Base-by-base conservation (phyloP, 495 filamentous ascomycete genomes). In the Penicillium tannophilum region DNA sequence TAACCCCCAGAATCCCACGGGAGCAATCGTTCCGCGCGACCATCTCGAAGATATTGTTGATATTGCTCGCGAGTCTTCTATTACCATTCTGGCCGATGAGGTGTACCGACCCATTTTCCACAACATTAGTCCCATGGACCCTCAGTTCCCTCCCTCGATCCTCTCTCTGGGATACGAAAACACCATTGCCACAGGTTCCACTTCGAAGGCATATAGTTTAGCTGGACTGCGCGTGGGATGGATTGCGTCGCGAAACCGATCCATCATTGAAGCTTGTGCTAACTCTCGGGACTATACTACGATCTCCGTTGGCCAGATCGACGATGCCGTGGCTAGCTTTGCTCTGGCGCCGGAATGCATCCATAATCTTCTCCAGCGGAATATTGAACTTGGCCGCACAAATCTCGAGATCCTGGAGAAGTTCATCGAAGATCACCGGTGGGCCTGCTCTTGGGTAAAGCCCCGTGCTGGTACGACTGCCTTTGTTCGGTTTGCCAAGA, bases 81-180 rank as follows among this genome's bases (percentile, higher is more conserved):
- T 94, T 55, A 86, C 79, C 28, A 74, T 96, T 20, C 77, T 92
- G 51, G 82, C 85, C 5, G 92, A 96, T 63, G 92, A 97, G 72
- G 92, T 95, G 8, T 96, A 95, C 69, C 84, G 90, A 6, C 92
- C 92, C 0, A 77, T 96, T n/a, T 96, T 93, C 80, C 92, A 96
- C 75, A 84, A 80, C 43, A 83, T 90, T 51, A 77, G 77, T 14
- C 82, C 84, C 2, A 66, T 78, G 39, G 78, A 84, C 55, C 23
- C 73, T 0, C 76, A 82, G 7, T 86, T 86, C 56, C 90, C 90
- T 5, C 85, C 84, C 1, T 91, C 89, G 0, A 72, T 88, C n/a
- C 72, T 91, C 2, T 86, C 88, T 0, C 71, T 95, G 10, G 85
- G 85, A 4, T 95, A 94, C 70, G 69, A 82, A 10, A 85, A 88